phyloP scores from a whole-genome alignment of 768 basidiomycete species.

The Trametes punicea region DNA sequence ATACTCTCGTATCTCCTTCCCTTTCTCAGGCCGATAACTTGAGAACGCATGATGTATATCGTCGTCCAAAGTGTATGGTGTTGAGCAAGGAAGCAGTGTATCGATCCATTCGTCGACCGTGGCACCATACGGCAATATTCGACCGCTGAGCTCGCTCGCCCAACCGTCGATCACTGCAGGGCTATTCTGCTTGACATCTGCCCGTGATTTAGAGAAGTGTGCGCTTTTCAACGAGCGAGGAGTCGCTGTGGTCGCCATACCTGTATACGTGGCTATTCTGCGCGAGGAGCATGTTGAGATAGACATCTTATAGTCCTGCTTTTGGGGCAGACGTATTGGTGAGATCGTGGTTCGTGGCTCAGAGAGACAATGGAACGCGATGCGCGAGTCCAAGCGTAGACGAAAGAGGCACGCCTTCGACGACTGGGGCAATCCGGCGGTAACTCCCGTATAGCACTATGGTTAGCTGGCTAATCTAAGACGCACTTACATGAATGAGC shows the following conservation, averaged over 20 bases:
- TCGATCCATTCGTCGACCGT: background rate
- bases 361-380: constrained; percentile 1
- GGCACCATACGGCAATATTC: background rate
- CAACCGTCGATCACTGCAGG: background rate
- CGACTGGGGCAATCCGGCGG: too few species aligned
- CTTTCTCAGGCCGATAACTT: background rate
- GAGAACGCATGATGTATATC: background rate
- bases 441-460: too few species aligned
- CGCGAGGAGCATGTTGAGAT: constrained; percentile 1
- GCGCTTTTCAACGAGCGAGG: background rate
- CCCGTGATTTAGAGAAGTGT: background rate
- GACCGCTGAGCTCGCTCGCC: background rate
- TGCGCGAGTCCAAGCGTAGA: too few species aligned
- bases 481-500: too few species aligned
- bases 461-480: too few species aligned
- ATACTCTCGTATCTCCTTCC: background rate
- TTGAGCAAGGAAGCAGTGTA: background rate
- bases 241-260: background rate
- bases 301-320: constrained; percentile 2
- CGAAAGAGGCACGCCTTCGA: too few species aligned
- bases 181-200: background rate
- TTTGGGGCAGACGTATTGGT: background rate
- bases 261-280: background rate
- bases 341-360: background rate
- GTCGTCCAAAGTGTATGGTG: background rate